phyloP scores from a whole-genome alignment of 73 alveolate species.

The Paramecium sexaurelia region DNA sequence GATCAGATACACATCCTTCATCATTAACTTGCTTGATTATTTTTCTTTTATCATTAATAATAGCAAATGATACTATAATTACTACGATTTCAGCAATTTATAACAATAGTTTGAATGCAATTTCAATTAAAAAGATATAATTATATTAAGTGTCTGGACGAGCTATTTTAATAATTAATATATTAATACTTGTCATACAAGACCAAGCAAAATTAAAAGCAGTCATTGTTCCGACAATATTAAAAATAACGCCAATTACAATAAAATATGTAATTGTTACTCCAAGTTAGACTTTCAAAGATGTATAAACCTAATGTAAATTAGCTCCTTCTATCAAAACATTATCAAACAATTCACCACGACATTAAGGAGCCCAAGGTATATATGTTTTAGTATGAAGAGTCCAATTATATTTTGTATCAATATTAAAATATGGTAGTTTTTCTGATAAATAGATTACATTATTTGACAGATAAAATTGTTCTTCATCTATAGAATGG shows the following conservation, averaged over 20 bases:
- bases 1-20: constrained; percentile 5
- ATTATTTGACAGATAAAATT: constrained; percentile 32
- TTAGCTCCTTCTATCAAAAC: background rate
- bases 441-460: background rate
- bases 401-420: constrained; percentile 21
- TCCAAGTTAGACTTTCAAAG: background rate
- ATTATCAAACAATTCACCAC: background rate
- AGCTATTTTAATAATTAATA: background rate
- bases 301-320: background rate
- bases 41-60: background rate
- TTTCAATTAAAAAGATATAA: background rate
- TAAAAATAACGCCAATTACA: background rate
- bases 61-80: constrained; percentile 1
- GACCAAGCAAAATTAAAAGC: constrained; percentile 56
- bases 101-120: background rate
- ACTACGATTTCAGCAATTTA: constrained; percentile 25
- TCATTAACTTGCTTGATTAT: background rate
- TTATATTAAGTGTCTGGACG: constrained; percentile 17
- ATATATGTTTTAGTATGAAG: background rate
- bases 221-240: constrained; percentile 40
- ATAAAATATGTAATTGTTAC: constrained; percentile 37
- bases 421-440: constrained; percentile 26
- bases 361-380: background rate
- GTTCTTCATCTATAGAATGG: background rate
- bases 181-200: constrained; percentile 12